A percentile compares a stretch with the other conserved stretches of the same genome.
Evolutionary conservation across 2,329 filamentous ascomycete species (phyloP).

Genomic region (Fusarium pseudocircinatum): DNA sequence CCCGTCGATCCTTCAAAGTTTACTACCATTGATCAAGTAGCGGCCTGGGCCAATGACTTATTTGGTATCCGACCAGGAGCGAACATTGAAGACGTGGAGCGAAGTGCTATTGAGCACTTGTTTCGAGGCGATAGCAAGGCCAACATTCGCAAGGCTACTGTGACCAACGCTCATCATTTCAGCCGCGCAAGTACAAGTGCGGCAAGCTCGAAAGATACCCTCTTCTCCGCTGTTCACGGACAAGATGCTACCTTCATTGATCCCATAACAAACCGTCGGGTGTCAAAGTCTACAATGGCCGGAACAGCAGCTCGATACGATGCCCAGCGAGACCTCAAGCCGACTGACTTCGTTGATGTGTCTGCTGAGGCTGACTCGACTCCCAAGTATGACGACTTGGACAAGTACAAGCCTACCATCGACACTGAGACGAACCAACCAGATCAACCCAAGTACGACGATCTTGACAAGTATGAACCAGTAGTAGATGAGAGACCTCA

Average conservation of each 20-base stretch:
- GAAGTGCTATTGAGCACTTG: constrained; percentile 56
- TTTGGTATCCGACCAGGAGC: constrained; percentile 51
- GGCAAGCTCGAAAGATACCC: constrained; percentile 28
- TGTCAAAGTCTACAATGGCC: constrained; percentile 43
- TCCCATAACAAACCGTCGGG: constrained; percentile 67
- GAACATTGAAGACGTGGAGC: constrained; percentile 57
- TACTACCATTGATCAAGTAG: constrained; percentile 49
- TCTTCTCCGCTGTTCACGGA: constrained; percentile 35
- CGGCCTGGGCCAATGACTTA: constrained; percentile 51
- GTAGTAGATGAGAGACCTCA: constrained; percentile 43
- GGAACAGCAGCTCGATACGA: constrained; percentile 43
- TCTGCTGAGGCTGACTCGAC: constrained; percentile 32
- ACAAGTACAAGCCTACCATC: constrained; percentile 50
- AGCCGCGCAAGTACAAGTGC: constrained; percentile 33
- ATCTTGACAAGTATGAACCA: constrained; percentile 51
- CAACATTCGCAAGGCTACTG: constrained; percentile 45
- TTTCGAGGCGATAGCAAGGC: constrained; percentile 48
- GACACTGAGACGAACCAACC: constrained; percentile 37
- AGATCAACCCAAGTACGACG: constrained; percentile 42
- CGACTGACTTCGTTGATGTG: constrained; percentile 41
- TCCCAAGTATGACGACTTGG: constrained; percentile 48
- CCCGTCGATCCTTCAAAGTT: constrained; percentile 52
- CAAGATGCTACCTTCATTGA: constrained; percentile 55
- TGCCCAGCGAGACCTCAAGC: constrained; percentile 50
- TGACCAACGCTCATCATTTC: constrained; percentile 49